These are phyloP conservation scores for Strigomonas culicis DNA, from an alignment of 208 protist genomes.

Conservation along the genomic window DNA sequence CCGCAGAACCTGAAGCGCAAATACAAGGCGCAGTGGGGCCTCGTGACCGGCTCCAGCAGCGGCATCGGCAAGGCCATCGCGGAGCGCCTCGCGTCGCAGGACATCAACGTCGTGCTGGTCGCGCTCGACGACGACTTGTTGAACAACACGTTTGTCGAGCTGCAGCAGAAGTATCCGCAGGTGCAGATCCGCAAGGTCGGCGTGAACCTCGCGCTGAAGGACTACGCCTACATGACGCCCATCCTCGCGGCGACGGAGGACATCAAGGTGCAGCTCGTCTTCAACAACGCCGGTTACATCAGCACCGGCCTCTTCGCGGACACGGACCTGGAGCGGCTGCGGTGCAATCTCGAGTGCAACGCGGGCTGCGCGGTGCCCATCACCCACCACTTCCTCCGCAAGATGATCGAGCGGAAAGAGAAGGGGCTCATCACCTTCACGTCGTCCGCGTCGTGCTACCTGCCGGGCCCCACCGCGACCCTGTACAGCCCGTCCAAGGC, in stretches of 20 bases:
- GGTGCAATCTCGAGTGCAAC: conserved; percentile 91
- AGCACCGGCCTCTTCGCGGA: conserved; percentile 89
- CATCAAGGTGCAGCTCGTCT: conserved; percentile 69
- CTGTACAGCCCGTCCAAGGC: conserved; percentile 92
- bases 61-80: conserved; percentile 94
- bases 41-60: conserved; percentile 94
- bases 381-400: conserved; percentile 85
- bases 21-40: conserved; percentile 78
- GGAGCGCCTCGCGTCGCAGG: conserved; percentile 89
- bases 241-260: conserved; percentile 71
- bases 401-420: conserved; percentile 75
- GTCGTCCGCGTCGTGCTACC: conserved; percentile 70
- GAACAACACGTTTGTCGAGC: conserved; percentile 60
- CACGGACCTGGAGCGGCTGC: conserved; percentile 67
- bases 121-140: conserved; percentile 88
- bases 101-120: conserved; percentile 91
- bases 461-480: conserved; percentile 85
- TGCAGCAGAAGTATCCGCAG: conserved; percentile 62
- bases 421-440: conserved; percentile 90
- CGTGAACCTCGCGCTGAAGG: conserved; percentile 80
- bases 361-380: conserved; percentile 80
- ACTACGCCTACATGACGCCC: conserved; percentile 63
- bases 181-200: conserved; percentile 86
- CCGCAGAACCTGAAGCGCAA: conserved; percentile 76
- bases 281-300: conserved; percentile 96